Conservation (phyloP, 2,329 filamentous ascomycete species). For the Ceratocystis diversiconidia region DNA sequence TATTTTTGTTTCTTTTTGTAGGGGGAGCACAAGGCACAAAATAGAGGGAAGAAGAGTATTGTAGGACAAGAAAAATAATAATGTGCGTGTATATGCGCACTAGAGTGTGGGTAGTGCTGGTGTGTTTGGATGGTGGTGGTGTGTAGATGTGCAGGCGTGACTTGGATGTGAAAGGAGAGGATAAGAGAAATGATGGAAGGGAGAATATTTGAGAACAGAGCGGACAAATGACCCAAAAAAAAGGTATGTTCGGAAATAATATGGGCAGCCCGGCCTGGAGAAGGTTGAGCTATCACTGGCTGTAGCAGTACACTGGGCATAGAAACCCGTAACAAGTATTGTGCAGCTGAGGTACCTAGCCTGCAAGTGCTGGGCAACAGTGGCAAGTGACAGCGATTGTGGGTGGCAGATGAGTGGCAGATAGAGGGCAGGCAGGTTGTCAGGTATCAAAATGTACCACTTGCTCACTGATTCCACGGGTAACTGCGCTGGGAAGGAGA, state of each 20-base stretch:
- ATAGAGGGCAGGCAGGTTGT: not conserved
- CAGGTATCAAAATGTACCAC: not conserved
- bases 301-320: too few relatives aligned
- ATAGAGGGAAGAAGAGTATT: not conserved
- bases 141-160: not conserved
- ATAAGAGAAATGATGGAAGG: not conserved
- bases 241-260: too few relatives aligned
- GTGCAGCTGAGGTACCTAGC: too few relatives aligned
- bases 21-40: not conserved
- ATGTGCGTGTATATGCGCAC: not conserved
- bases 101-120: not conserved
- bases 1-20: not conserved
- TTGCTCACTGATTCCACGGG: not conserved
- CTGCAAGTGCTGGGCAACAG: not conserved
- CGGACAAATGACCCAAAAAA: slow-evolving; percentile 5
- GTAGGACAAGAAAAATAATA: not conserved
- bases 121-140: not conserved
- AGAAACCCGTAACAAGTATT: too few relatives aligned
- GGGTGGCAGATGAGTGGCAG: not conserved
- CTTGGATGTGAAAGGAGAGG: not conserved
- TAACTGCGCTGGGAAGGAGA: not conserved
- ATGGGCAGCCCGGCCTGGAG: too few relatives aligned
- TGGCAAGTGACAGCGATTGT: not conserved
- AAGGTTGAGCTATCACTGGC: too few relatives aligned
- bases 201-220: not conserved